Percentiles rank a stretch among this genome's conserved stretches.
These are phyloP conservation scores for Drosera spatulata DNA, from an alignment of 179 eudicot species.

Conservation along the genomic window DNA sequence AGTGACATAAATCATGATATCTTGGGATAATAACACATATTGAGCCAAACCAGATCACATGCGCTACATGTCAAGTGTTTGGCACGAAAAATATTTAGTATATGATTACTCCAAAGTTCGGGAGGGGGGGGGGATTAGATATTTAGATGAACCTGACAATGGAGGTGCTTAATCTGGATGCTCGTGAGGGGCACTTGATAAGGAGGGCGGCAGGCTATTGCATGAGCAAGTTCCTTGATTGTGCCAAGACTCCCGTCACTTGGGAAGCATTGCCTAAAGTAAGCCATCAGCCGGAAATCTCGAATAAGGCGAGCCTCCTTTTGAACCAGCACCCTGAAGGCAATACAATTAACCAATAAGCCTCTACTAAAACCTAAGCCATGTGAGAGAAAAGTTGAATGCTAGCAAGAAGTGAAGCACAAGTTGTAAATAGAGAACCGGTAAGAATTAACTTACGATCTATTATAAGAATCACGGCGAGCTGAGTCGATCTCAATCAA, in stretches of 20 bases:
- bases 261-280: conserved; percentile 81
- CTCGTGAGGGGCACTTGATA: conserved; percentile 62
- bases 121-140: not conserved
- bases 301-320: conserved; percentile 69
- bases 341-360: too few relatives aligned
- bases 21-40: too few relatives aligned
- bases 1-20: too few relatives aligned
- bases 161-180: conserved; percentile 67
- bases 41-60: too few relatives aligned
- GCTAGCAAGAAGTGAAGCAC: too few relatives aligned
- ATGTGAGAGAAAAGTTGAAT: not conserved
- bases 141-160: conserved; percentile 45
- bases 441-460: conserved; percentile 46
- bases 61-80: too few relatives aligned
- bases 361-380: not conserved
- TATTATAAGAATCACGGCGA: conserved; percentile 47
- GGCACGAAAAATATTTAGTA: too few relatives aligned
- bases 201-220: conserved; percentile 74
- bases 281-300: conserved; percentile 62
- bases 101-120: not conserved
- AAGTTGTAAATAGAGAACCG: too few relatives aligned
- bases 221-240: conserved; percentile 69
- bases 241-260: conserved; percentile 41
- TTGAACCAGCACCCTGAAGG: conserved; percentile 42
- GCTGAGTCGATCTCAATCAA: conserved; percentile 66